Percentiles rank a stretch among this genome's conserved stretches.
Conservation (phyloP, 352 stramenopile species). For the Bremia lactucae region DNA sequence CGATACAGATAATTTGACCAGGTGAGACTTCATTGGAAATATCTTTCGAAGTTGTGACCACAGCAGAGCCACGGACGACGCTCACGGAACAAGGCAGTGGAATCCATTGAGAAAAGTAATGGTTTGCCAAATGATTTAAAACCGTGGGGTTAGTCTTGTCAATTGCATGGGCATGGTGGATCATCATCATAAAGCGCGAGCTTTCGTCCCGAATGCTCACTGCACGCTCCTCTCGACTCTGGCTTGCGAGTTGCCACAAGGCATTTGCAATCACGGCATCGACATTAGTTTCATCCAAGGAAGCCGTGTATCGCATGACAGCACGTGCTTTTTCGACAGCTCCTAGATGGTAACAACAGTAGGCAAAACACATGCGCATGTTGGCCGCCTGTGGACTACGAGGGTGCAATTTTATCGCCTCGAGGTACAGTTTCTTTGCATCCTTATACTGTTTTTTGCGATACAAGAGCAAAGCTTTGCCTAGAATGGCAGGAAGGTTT, state of each 20-base stretch:
- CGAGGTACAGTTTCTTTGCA: constrained; percentile 89
- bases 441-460: constrained; percentile 82
- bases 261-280: constrained; percentile 90
- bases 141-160: constrained; percentile 86
- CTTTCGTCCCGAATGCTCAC: constrained; percentile 79
- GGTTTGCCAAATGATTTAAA: constrained; percentile 96
- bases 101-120: constrained; percentile 97
- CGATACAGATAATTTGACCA: constrained; percentile 90
- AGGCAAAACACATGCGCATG: constrained; percentile 93
- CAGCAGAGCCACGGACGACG: constrained; percentile 74
- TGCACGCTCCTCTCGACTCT: constrained; percentile 59
- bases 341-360: constrained; percentile 93
- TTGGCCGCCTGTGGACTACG: constrained; percentile 80
- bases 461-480: constrained; percentile 78
- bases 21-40: constrained; percentile 80
- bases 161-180: constrained; percentile 84
- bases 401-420: constrained; percentile 91
- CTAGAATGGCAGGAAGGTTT: constrained; percentile 80
- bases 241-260: constrained; percentile 84
- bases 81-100: constrained; percentile 81
- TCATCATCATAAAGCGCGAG: constrained; percentile 86
- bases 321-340: constrained; percentile 78
- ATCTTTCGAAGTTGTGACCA: constrained; percentile 82
- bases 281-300: constrained; percentile 87
- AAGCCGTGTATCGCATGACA: constrained; percentile 79